These are phyloP conservation scores for Malus hybrid DNA, from an alignment of 331 rosid genomes.

Conservation along the genomic window DNA sequence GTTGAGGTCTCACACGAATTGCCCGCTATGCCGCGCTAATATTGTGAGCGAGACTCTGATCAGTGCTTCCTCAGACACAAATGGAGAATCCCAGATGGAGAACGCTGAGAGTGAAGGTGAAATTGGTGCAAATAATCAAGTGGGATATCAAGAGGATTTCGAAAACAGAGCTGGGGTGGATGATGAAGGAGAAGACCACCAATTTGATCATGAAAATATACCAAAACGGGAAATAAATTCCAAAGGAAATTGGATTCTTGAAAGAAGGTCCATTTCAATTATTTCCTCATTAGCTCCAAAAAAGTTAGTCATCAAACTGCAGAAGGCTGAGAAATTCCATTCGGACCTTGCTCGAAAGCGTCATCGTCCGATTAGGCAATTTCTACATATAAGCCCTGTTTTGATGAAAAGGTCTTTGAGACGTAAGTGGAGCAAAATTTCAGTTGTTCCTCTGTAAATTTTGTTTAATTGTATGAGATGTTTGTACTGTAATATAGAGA, in stretches of 20 bases:
- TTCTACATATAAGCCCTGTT: conserved; percentile 22
- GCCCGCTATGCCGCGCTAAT: conserved; percentile 51
- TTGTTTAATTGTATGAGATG: neutral
- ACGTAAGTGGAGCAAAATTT: conserved; percentile 7
- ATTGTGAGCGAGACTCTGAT: conserved; percentile 11
- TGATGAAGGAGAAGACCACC: conserved; percentile 2
- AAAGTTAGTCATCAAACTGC: neutral
- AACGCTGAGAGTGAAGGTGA: conserved; percentile 10
- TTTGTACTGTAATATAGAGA: neutral
- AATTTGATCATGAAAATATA: neutral
- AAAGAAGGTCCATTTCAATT: conserved; percentile 12
- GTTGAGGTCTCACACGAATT: conserved; percentile 52
- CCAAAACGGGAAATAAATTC: conserved; percentile 5
- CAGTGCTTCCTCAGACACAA: neutral
- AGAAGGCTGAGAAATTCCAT: neutral
- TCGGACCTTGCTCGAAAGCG: neutral
- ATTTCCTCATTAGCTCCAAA: neutral
- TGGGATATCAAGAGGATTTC: neutral
- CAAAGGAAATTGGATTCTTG: neutral
- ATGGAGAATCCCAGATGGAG: conserved; percentile 11
- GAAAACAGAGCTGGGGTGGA: conserved; percentile 14
- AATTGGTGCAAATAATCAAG: neutral
- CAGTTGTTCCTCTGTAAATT: neutral
- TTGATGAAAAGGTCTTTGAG: conserved; percentile 27
- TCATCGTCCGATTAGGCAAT: conserved; percentile 8